Base-by-base conservation (phyloP, 345 rosid species). In the Trapa incisa region DNA sequence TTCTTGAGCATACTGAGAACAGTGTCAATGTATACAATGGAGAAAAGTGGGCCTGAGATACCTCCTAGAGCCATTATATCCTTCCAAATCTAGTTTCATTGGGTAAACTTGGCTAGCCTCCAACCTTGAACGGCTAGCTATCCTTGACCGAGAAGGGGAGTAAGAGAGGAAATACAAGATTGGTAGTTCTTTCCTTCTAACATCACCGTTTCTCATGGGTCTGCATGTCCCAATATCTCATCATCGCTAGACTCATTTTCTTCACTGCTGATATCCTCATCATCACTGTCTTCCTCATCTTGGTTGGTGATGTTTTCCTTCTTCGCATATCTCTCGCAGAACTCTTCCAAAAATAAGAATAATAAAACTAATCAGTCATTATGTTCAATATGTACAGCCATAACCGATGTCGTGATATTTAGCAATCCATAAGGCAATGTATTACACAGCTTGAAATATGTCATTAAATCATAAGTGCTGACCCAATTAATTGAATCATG, bases 221-320 rank as follows among this genome's bases (percentile, higher is more conserved):
- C 89, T 47, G 74, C 89, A 73, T 77, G 83, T 54, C 92, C 87
- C 1, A 85, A 85, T 66, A 84, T 78, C 47, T 87, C 92, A 43
- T 87, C 82, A 4, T 82, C 89, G 33, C 86, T 78, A 2, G 83
- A 84, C 67, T 67, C 78, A 15, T 70, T 73, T 67, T 65, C 83
- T 57, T 74, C 81, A n/a, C 80, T 85, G 32, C 72, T 84, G 65
- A 80, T 65, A 43, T 87, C 92, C 65, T 83, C 90, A 47, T 80
- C 87, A 0, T 64, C 83, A 0, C 80, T 74, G 37, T 66, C 78
- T 58, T 81, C 84, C 6, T 78, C 83, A 1, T 56, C 82, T 39
- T 76, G 70, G 4, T 82, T 75, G 13, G 67, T 50, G 60, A 77
- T 70, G 57, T 78, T 65, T 70, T 83, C 86, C 74, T 77, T 84